phyloP scores from a whole-genome alignment of 805 yeast species.

The Pichia membranifaciens region DNA sequence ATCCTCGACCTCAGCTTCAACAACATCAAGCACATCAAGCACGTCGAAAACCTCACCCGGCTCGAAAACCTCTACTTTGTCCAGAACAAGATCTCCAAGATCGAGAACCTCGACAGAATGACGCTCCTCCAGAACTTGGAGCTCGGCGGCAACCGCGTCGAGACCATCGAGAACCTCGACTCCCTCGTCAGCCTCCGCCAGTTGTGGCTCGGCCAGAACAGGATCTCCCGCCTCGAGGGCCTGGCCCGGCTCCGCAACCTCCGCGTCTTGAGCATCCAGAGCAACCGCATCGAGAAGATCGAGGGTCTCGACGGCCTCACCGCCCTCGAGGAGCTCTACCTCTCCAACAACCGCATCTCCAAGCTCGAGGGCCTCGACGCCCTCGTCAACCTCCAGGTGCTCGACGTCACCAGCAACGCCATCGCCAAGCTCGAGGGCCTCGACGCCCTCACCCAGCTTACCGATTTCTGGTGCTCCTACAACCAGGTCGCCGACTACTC shows the following conservation, averaged over 20 bases:
- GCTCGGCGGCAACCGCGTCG: slow-evolving; percentile 82
- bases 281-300: slow-evolving; percentile 69
- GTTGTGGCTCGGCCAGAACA: slow-evolving; percentile 91
- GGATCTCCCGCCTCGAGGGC: slow-evolving; percentile 59
- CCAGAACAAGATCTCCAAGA: slow-evolving; percentile 75
- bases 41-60: slow-evolving; percentile 55
- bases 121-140: slow-evolving; percentile 63
- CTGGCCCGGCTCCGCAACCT: slow-evolving; percentile 54
- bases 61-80: slow-evolving; percentile 75
- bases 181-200: slow-evolving; percentile 55
- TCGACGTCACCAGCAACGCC: slow-evolving; percentile 78
- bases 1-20: slow-evolving; percentile 83
- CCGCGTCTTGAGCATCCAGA: slow-evolving; percentile 78
- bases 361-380: slow-evolving; percentile 74
- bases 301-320: slow-evolving; percentile 73
- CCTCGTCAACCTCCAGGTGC: slow-evolving; percentile 55
- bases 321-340: slow-evolving; percentile 77
- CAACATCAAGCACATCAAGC: slow-evolving; percentile 78
- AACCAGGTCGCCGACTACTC: slow-evolving; percentile 66
- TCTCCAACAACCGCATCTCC: slow-evolving; percentile 76
- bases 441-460: slow-evolving; percentile 58
- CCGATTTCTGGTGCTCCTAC: slow-evolving; percentile 91
- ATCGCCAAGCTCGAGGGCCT: slow-evolving; percentile 58
- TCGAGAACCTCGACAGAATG: slow-evolving; percentile 58
- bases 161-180: slow-evolving; percentile 52